Evolutionary conservation across 2,329 filamentous ascomycete genomes (phyloP), one percentile per base, ranked within the genome.

Genomic region (Geosmithia morbida): DNA sequence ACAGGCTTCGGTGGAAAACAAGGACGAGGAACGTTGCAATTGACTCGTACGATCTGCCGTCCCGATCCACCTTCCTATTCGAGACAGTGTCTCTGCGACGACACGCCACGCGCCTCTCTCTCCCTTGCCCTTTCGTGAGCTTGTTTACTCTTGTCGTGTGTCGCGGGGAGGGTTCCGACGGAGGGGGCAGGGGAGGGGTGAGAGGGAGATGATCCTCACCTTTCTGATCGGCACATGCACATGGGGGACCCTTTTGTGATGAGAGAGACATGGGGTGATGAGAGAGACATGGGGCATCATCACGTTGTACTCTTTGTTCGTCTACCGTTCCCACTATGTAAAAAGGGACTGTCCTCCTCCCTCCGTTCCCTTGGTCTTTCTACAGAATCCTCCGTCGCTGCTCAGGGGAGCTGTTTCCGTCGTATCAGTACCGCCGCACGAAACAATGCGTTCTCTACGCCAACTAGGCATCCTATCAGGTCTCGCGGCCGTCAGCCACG

Each of bases 21-120:
- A 18, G 4, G 13, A 18, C 39, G 17, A 42, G 41, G 16, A 18
- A 42, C 17, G 39, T 41, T 41, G 11, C 33, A 16, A 16, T 13
- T 37, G 11, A 10, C 48, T 59, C 59, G 10, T 37, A 3, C 19
- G 41, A 42, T 42, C 41, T 42, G 11, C 33, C 33, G 11, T 37
- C 11, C 33, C 33, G 4, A 5, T 26, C 22, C 33, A 37, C 33
- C 33, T 37, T 37, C 33, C 33, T 37, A 7, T 37, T 37, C 33
- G 33, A 16, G 33, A 37, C 33, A 37, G 11, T 37, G 33, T 37
- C 33, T 37, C 14, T 13, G 11, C 33, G 13, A 11, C 33, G 33
- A 16, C 33, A 37, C 13, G 33, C 14, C 33, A 37, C 13, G 33
- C 14, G 11, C 33, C 22, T 26, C 22, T 8, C 22, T 8, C 22